Percentiles rank a stretch among this genome's conserved stretches.
Evolutionary conservation across 306 rosid genomes (phyloP).

Genomic region (Dicorynia guianensis): DNA sequence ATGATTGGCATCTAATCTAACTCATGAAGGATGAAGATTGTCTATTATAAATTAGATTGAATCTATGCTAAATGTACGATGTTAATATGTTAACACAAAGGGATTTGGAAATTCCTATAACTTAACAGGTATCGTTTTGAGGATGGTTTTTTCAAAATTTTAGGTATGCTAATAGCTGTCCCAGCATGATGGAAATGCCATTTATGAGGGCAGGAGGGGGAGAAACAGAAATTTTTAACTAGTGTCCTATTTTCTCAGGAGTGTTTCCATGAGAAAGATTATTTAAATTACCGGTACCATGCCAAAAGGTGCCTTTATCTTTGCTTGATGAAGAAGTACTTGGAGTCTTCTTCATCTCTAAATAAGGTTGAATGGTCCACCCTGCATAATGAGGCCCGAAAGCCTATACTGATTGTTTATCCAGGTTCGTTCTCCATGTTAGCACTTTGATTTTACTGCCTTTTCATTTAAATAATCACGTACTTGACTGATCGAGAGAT

Average conservation of each 20-base stretch:
- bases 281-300: slow-evolving; percentile 86
- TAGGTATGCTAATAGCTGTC: no score
- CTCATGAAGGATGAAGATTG: no score
- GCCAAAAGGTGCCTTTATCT: slow-evolving; percentile 90
- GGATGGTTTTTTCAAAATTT: no score
- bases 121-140: no score
- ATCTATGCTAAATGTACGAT: no score
- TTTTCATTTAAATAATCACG: neutral
- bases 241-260: slow-evolving; percentile 58
- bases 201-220: neutral
- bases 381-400: slow-evolving; percentile 83
- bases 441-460: neutral
- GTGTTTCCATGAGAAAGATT: slow-evolving; percentile 92
- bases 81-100: no score
- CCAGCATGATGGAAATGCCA: no score
- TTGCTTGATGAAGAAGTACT: slow-evolving; percentile 70
- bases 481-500: neutral
- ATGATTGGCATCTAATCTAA: no score
- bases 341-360: slow-evolving; percentile 64
- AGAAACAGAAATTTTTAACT: neutral
- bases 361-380: slow-evolving; percentile 85
- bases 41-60: no score
- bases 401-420: slow-evolving; percentile 72
- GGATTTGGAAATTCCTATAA: no score
- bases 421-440: slow-evolving; percentile 62